Evolutionary conservation across 306 rosid species (phyloP).

Genomic region (Medicago ruthenica): DNA sequence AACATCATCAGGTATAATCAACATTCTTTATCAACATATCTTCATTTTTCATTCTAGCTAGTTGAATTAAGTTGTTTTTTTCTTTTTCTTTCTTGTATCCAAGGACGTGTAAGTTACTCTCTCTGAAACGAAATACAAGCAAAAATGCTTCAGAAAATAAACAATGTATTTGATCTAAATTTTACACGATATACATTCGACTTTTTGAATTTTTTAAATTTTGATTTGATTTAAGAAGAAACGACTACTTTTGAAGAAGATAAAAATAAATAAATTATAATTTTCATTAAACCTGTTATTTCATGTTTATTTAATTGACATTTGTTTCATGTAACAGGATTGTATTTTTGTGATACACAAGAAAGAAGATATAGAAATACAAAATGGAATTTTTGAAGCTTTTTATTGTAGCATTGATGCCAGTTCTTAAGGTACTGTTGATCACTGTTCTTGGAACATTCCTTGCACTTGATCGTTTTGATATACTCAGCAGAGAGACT

Average conservation of each 20-base stretch:
- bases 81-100: neutral
- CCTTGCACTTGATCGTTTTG: slow-evolving; percentile 47
- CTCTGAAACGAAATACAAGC: no score
- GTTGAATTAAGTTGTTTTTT: no score
- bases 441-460: slow-evolving; percentile 47
- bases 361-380: neutral
- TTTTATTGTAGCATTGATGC: slow-evolving; percentile 53
- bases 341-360: no score
- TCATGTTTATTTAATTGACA: neutral
- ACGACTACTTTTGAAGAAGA: neutral
- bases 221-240: no score
- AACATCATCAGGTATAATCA: neutral
- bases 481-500: slow-evolving; percentile 34
- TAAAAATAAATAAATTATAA: neutral
- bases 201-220: no score
- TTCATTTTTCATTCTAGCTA: neutral
- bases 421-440: slow-evolving; percentile 49
- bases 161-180: neutral
- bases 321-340: slow-evolving; percentile 15
- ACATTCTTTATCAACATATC: neutral
- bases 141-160: no score
- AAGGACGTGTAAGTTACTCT: no score
- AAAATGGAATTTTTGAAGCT: slow-evolving; percentile 50
- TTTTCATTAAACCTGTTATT: no score
- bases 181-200: neutral